phyloP scores from a whole-genome alignment of 768 basidiomycete genomes.

The Neoboletus brunneissimus region DNA sequence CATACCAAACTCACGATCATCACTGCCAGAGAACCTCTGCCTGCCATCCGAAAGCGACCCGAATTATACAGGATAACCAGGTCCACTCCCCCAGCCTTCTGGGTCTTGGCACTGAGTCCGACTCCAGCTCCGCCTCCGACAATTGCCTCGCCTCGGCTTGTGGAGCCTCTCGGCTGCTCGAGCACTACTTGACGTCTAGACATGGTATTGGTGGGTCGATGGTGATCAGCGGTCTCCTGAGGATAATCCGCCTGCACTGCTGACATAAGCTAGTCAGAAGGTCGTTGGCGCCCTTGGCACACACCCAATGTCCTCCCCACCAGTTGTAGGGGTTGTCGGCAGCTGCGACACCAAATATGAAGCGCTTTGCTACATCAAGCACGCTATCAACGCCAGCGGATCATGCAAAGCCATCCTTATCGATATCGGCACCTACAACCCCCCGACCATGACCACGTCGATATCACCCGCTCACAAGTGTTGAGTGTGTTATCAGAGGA shows the following conservation, averaged over 20 bases:
- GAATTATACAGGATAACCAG: conserved; percentile 32
- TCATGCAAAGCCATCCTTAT: conserved; percentile 27
- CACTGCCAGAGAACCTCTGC: conserved; percentile 30
- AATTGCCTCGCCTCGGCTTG: conserved; percentile 21
- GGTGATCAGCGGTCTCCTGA: not conserved
- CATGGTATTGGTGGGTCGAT: conserved; percentile 1
- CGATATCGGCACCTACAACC: conserved; percentile 20
- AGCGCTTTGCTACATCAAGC: conserved; percentile 23
- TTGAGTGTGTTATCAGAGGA: conserved; percentile 5
- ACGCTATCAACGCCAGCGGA: conserved; percentile 8
- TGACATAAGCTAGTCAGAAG: conserved; percentile 18
- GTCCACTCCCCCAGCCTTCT: conserved; percentile 27
- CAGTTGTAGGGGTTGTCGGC: conserved; percentile 25
- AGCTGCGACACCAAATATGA: conserved; percentile 31
- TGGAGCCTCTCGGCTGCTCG: conserved; percentile 10
- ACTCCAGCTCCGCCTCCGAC: conserved; percentile 27
- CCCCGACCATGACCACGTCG: conserved; percentile 16
- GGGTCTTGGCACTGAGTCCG: conserved; percentile 27
- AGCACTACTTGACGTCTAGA: conserved; percentile 21
- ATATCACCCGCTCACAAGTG: conserved; percentile 23
- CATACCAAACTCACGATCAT: conserved; percentile 3
- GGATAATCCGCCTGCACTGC: not conserved
- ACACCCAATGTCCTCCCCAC: conserved; percentile 3
- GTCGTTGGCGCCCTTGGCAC: not conserved
- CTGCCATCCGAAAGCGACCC: conserved; percentile 31